Conservation (phyloP, 305 asterid species). For the Fraxinus greggii region DNA sequence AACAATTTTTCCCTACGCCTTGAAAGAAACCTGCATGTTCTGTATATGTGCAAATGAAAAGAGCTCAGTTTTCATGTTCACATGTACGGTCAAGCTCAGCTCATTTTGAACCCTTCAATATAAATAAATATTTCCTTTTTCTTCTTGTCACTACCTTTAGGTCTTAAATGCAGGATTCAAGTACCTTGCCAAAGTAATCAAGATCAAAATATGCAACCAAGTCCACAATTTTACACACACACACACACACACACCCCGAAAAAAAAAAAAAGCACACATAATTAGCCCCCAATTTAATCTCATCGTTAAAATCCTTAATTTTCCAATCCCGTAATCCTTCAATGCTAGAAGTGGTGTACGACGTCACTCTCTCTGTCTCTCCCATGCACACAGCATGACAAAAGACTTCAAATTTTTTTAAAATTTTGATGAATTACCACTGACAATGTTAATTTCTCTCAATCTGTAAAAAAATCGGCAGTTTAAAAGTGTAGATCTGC, state of each 20-base stretch:
- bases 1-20: neutral
- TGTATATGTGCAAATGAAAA: neutral
- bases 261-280: too few relatives aligned
- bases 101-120: neutral
- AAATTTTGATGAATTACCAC: neutral
- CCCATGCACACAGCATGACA: neutral
- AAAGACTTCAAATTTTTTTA: neutral
- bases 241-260: too few relatives aligned
- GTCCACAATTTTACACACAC: too few relatives aligned
- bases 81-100: neutral
- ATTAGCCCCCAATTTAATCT: too few relatives aligned
- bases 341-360: neutral
- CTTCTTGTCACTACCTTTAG: neutral
- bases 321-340: neutral
- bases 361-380: neutral
- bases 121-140: neutral
- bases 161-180: constrained; percentile 1
- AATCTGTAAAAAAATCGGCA: neutral
- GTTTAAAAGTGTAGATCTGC: neutral
- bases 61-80: neutral
- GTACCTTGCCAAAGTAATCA: constrained; percentile 13
- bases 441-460: neutral
- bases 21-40: neutral
- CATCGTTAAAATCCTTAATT: neutral
- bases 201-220: constrained; percentile 10